A percentile compares a stretch with the other conserved stretches of the same genome.
These are phyloP conservation scores for Selaginella tamariscina DNA, from an alignment of 75 land plant genomes.

Conservation along the genomic window DNA sequence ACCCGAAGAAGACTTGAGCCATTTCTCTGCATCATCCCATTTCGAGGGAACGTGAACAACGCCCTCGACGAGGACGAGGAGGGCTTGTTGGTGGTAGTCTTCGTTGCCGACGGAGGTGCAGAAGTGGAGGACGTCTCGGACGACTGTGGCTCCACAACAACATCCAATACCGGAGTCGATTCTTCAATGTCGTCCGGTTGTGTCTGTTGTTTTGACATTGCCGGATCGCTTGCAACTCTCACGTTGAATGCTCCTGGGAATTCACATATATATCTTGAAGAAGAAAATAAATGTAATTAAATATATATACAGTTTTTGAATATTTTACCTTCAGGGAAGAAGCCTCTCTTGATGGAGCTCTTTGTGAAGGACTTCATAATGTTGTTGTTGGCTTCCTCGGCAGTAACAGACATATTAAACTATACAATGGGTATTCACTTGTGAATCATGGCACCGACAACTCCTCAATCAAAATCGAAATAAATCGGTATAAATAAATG, in stretches of 20 bases:
- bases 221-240: neutral
- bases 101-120: neutral
- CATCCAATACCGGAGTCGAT: neutral
- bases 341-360: neutral
- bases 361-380: neutral
- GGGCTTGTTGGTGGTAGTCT: neutral
- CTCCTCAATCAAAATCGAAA: too few relatives aligned
- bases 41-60: neutral
- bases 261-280: too few relatives aligned
- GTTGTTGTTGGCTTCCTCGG: too few relatives aligned
- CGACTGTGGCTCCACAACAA: neutral
- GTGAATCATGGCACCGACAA: too few relatives aligned
- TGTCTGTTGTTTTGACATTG: neutral
- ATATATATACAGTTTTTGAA: too few relatives aligned
- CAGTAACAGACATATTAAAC: too few relatives aligned
- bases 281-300: too few relatives aligned
- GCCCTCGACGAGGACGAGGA: neutral
- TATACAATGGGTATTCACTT: too few relatives aligned
- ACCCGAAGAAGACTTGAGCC: neutral
- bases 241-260: neutral
- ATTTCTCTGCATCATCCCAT: neutral
- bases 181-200: neutral
- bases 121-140: neutral
- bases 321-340: slow-evolving; percentile 1
- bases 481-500: too few relatives aligned